Evolutionary conservation across 345 rosid genomes (phyloP).

Genomic region (Boechera retrofracta): DNA sequence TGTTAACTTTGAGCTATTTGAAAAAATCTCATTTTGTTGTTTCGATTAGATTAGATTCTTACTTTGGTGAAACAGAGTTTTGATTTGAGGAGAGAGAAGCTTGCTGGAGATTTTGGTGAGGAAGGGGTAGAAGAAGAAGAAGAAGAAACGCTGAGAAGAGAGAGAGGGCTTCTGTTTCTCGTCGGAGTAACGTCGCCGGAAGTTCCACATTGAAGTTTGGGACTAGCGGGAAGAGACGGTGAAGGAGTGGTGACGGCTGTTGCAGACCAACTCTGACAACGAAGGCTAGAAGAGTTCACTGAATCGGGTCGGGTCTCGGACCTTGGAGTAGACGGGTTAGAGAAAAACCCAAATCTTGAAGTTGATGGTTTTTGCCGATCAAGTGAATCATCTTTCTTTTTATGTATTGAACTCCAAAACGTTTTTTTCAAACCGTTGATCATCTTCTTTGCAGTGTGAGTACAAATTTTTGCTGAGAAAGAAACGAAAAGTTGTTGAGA

Average conservation of each 20-base stretch:
- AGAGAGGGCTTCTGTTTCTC: conserved; percentile 50
- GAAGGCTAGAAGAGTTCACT: conserved; percentile 50
- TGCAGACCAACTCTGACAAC: conserved; percentile 58
- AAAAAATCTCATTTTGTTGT: not conserved
- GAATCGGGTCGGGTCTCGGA: conserved; percentile 57
- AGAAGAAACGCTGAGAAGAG: conserved; percentile 48
- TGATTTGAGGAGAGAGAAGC: conserved; percentile 72
- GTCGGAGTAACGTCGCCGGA: conserved; percentile 40
- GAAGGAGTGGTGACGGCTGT: conserved; percentile 42
- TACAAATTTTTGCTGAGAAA: not conserved
- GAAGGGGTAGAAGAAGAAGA: conserved; percentile 53
- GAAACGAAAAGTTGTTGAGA: not conserved
- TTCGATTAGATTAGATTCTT: conserved; percentile 10
- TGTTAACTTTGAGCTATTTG: not conserved
- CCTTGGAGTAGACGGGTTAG: conserved; percentile 83
- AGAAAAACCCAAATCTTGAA: conserved; percentile 75
- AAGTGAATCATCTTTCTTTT: conserved; percentile 51
- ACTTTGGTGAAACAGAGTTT: conserved; percentile 73
- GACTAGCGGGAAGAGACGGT: conserved; percentile 60
- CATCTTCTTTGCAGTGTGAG: conserved; percentile 49
- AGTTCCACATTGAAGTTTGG: conserved; percentile 63
- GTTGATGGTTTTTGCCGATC: conserved; percentile 47
- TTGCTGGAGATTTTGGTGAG: conserved; percentile 76
- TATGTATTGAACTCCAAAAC: conserved; percentile 76
- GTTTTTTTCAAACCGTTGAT: conserved; percentile 84